Evolutionary conservation across 2,329 filamentous ascomycete species (phyloP).

Genomic region (Aphanoascus verrucosus): DNA sequence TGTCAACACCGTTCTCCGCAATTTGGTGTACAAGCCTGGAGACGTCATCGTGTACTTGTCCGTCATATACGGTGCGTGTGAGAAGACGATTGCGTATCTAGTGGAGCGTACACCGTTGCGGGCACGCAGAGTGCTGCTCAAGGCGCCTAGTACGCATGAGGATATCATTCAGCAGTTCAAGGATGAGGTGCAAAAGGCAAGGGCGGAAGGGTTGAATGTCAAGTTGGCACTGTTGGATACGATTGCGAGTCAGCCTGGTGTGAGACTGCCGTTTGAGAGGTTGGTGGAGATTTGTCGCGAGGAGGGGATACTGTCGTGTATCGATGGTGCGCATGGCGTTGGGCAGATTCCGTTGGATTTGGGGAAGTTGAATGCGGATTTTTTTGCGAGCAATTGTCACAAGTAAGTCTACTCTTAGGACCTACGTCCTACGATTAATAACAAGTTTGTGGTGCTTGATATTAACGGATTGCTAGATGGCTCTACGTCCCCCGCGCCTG

Average conservation of each 20-base stretch:
- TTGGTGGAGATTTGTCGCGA: constrained; percentile 55
- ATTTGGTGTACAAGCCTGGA: constrained; percentile 54
- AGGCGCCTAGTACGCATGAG: constrained; percentile 60
- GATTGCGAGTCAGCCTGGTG: constrained; percentile 65
- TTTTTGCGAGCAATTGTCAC: constrained; percentile 77
- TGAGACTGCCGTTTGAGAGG: constrained; percentile 66
- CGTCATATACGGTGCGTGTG: constrained; percentile 68
- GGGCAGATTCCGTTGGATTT: constrained; percentile 69
- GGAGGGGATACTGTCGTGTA: constrained; percentile 56
- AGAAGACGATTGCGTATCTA: constrained; percentile 60
- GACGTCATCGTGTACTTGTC: constrained; percentile 69
- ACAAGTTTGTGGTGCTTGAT: background rate
- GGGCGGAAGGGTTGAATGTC: constrained; percentile 50
- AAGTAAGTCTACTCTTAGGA: constrained; percentile 39
- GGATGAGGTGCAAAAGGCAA: constrained; percentile 44
- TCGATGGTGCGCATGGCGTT: constrained; percentile 78
- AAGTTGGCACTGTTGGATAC: constrained; percentile 67
- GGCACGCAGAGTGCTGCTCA: constrained; percentile 47
- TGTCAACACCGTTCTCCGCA: constrained; percentile 65
- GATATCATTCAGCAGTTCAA: constrained; percentile 54
- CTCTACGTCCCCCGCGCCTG: constrained; percentile 68
- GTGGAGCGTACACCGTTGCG: constrained; percentile 52
- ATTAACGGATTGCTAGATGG: constrained; percentile 46
- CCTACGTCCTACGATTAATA: background rate
- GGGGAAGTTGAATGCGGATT: constrained; percentile 59